Base-by-base conservation (phyloP, 179 eudicot genomes). In the Monotropa hypopitys region DNA sequence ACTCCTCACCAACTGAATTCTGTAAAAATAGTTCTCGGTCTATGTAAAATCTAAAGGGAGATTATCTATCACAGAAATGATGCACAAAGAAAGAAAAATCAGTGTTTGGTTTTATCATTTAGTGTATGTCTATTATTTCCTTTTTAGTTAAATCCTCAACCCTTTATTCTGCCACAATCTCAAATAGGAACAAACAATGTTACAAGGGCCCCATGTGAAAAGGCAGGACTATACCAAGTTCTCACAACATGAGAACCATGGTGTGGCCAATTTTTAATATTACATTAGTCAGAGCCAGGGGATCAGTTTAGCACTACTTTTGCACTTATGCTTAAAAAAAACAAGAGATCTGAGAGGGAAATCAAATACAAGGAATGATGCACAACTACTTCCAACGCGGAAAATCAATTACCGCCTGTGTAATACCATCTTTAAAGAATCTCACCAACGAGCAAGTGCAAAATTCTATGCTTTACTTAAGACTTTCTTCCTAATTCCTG, bases 1-100 rank as follows among this genome's bases (percentile, higher is more conserved):
- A 87, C 77, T 95, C 98, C 81, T 89, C 92, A n/a, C 97, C 99
- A 80, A 85, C 77, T 32, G 89, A 86, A 85, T 95, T 95, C 99
- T 95, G 86, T 68, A 76, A 81, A 78, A 16, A 80, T 47, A 35
- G 53, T 28, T 74, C 43, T 38, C 46, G 30, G 42, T 9, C 18
- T 16, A 72, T 26, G 28, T 40, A 54, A 54, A 45, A 71, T 30
- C 43, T 21, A 16, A 47, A 28, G 57, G 46, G 5, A 26, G 47
- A 43, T 16, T 3, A 53, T 40, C 18, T 20, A 16, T 11, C 3
- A 56, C 18, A 57, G 16, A 11, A 18, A 45, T 30, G 38, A 43
- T 26, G 18, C 11, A 43, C 10, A 43, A 53, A 32, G 38, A 46
- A 69, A 35, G 47, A 54, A 33, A 33, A 54, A 53, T 10, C 43